phyloP scores from a whole-genome alignment of 2,329 filamentous ascomycete species.

The Pseudogymnoascus sp. region DNA sequence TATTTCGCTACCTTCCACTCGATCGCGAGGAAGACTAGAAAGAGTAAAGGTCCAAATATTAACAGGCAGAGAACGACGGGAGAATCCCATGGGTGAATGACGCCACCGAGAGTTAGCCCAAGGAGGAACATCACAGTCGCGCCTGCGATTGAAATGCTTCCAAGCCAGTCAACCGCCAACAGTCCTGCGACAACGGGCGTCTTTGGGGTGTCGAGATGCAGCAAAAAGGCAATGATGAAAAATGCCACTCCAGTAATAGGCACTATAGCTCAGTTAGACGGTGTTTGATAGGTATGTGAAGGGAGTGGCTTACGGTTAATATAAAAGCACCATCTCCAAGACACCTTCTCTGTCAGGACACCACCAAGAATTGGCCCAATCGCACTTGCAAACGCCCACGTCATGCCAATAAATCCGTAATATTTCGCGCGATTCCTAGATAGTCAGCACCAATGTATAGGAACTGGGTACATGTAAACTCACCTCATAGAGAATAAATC shows the following conservation, averaged over 20 bases:
- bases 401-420: slow-evolving; percentile 56
- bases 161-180: slow-evolving; percentile 51
- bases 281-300: slow-evolving; percentile 20
- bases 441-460: slow-evolving; percentile 8
- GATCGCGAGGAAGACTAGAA: slow-evolving; percentile 54
- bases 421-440: slow-evolving; percentile 36
- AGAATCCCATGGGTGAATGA: slow-evolving; percentile 50
- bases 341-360: slow-evolving; percentile 51
- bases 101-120: slow-evolving; percentile 76
- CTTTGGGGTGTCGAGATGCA: slow-evolving; percentile 58
- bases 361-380: slow-evolving; percentile 61
- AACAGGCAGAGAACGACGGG: slow-evolving; percentile 32
- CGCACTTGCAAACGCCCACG: slow-evolving; percentile 57
- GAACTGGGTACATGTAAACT: slow-evolving; percentile 15
- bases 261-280: slow-evolving; percentile 46
- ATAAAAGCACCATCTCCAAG: slow-evolving; percentile 49
- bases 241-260: slow-evolving; percentile 31
- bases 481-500: slow-evolving; percentile 42
- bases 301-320: slow-evolving; percentile 11
- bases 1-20: slow-evolving; percentile 67
- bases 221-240: slow-evolving; percentile 49
- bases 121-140: slow-evolving; percentile 80
- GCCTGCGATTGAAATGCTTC: slow-evolving; percentile 52
- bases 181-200: slow-evolving; percentile 54
- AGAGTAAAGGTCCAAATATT: slow-evolving; percentile 53